Base-by-base conservation (phyloP, 768 basidiomycete species). In the Xanthoconium purpureum region DNA sequence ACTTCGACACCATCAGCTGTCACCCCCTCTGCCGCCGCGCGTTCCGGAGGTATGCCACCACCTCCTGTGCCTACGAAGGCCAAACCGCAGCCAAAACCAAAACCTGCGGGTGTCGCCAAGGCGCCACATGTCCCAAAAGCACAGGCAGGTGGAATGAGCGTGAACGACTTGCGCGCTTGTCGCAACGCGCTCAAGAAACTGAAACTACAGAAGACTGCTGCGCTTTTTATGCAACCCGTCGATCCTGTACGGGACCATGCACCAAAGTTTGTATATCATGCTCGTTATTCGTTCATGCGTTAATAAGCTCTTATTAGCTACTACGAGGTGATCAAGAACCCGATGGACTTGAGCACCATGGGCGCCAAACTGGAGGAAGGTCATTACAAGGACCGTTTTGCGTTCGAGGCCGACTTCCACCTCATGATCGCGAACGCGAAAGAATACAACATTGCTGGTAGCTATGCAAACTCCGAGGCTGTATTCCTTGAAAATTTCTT, bases 301-400 rank as follows among this genome's bases (percentile, higher is more conserved):
- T 47, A 39, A 50, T 52, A 39, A 10, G 12, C 29, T 29, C n/a
- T 8, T 44, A 10, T 39, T 57, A 96, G 94, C 62, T 98, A 98
- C 70, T 93, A 94, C 65, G 86, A 90, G 51, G 74, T 94, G 56
- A 87, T 99, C 71, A 90, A 90, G 71, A 79, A 88, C 12, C 96
- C 97, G 1, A 98, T 99, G 92, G 97, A 99, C 67, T 78, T 98
- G 17, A 86, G 87, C 50, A 94, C 94, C 0, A 89, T 96, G 78
- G 77, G 80, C 29, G 88, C 88, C 37, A 98, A 96, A 69, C 75
- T 98, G 12, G 87, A 90, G 63, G 85, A 82, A 54, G 94, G 94
- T 7, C 81, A 88, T 73, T 98, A 98, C 75, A 81, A 84, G 58
- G 85, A 90, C 63, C 85, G 94, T 11, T 84, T 87, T 64, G 87